Evolutionary conservation across 176 grass and related monocot genomes (phyloP).

Genomic region (barley (Hordeum vulgare)): DNA sequence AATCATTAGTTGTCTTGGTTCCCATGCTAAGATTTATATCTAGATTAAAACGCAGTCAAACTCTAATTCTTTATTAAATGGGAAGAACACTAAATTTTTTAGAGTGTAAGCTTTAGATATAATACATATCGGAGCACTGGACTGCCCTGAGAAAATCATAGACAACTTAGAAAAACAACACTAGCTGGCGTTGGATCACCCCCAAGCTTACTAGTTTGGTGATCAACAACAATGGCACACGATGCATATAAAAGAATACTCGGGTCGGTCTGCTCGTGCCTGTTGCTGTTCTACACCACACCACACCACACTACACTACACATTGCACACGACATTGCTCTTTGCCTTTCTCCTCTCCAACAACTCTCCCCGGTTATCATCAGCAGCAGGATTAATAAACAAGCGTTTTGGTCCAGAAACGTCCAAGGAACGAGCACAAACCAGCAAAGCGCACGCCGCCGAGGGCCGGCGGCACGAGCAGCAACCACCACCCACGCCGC

Average conservation of each 20-base stretch:
- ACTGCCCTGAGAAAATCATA: too few species aligned
- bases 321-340: not conserved
- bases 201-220: too few species aligned
- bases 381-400: not conserved
- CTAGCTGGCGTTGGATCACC: not conserved
- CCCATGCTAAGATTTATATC: too few species aligned
- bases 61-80: too few species aligned
- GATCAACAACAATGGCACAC: not conserved
- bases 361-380: not conserved
- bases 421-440: slow-evolving; percentile 26
- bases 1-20: too few species aligned
- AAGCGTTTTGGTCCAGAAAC: not conserved
- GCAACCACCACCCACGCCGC: not conserved
- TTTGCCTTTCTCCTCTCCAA: slow-evolving; percentile 8
- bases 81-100: too few species aligned
- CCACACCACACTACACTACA: not conserved
- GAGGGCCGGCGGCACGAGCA: not conserved
- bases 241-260: not conserved
- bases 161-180: not conserved
- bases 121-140: too few species aligned
- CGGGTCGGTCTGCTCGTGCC: not conserved
- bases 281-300: not conserved
- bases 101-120: too few species aligned
- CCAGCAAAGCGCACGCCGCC: not conserved
- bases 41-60: too few species aligned